Evolutionary conservation across 345 rosid genomes (phyloP).

Genomic region (Citrus unshiu): DNA sequence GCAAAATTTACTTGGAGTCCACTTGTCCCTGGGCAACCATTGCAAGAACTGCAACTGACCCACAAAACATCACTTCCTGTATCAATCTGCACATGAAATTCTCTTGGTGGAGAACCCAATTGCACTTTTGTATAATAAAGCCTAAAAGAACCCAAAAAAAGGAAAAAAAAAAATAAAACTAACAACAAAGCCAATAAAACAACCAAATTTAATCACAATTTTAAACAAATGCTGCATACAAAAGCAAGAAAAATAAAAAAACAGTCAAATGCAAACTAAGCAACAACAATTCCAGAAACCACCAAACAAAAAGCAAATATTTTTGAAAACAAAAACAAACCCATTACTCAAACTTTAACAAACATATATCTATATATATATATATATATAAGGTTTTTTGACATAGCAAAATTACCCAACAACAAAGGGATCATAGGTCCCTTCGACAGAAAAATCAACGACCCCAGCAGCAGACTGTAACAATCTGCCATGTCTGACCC

Average conservation of each 20-base stretch:
- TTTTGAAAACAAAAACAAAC: background rate
- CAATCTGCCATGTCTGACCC: conserved; percentile 75
- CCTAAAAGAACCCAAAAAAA: conserved; percentile 31
- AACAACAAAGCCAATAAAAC: background rate
- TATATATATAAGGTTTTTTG: background rate
- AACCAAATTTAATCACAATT: background rate
- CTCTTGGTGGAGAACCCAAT: conserved; percentile 84
- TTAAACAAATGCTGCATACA: background rate
- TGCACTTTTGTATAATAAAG: conserved; percentile 78
- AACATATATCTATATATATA: background rate
- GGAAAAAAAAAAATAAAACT: background rate
- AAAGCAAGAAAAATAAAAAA: background rate
- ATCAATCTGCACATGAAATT: conserved; percentile 88
- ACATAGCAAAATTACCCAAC: conserved; percentile 58
- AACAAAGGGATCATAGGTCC: conserved; percentile 75
- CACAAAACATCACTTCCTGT: conserved; percentile 98
- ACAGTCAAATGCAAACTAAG: background rate
- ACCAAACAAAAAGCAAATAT: background rate
- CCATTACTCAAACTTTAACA: background rate
- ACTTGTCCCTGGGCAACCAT: conserved; percentile 80
- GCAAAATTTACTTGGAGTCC: conserved; percentile 65
- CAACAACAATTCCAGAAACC: conserved; percentile 1
- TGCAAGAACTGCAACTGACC: conserved; percentile 82
- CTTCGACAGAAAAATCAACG: conserved; percentile 71
- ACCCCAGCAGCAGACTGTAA: conserved; percentile 59